phyloP scores from a whole-genome alignment of 2,329 filamentous ascomycete species.

The Xylaria sp. region DNA sequence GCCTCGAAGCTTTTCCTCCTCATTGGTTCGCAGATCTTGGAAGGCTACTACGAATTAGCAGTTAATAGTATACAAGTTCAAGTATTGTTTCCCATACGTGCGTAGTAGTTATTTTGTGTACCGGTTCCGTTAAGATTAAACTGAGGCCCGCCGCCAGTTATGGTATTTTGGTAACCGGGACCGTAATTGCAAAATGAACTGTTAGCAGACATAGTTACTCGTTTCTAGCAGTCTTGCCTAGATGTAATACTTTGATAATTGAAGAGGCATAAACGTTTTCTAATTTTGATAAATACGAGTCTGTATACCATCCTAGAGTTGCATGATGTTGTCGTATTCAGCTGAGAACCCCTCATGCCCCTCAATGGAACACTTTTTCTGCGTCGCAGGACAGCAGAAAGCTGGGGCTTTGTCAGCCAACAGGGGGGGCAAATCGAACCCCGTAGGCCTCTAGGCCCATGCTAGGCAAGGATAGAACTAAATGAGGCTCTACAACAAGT shows the following conservation, averaged over 20 bases:
- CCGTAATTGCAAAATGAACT: not conserved
- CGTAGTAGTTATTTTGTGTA: conserved; percentile 14
- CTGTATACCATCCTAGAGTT: too few species aligned
- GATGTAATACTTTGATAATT: not conserved
- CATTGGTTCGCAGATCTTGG: not conserved
- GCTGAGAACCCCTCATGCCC: not conserved
- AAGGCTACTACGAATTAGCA: not conserved
- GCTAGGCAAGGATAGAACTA: too few species aligned
- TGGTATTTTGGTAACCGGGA: not conserved
- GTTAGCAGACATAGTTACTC: not conserved
- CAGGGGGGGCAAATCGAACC: not conserved
- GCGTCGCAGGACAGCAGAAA: too few species aligned
- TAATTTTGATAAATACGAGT: not conserved
- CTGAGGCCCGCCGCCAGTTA: not conserved
- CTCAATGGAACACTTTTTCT: not conserved
- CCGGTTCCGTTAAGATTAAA: not conserved
- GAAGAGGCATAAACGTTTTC: not conserved
- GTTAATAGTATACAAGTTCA: not conserved
- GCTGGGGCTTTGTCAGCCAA: not conserved
- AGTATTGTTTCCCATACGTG: not conserved
- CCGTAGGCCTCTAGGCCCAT: too few species aligned
- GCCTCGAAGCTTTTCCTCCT: not conserved
- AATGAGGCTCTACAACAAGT: not conserved
- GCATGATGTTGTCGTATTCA: not conserved
- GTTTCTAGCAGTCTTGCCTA: not conserved